Base-by-base conservation (phyloP, 164 flowering plant genomes). In the Stephania cephalantha region DNA sequence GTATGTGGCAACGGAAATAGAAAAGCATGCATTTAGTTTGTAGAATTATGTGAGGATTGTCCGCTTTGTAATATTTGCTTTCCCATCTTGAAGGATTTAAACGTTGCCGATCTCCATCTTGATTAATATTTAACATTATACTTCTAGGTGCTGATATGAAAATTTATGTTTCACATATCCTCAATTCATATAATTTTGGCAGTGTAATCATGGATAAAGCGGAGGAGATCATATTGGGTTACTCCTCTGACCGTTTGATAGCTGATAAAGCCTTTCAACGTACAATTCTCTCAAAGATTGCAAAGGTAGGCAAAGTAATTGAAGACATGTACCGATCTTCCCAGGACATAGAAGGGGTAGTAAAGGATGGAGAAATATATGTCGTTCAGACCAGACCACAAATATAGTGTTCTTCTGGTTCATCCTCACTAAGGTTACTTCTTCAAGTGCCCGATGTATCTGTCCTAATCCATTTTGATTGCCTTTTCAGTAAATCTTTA, bases 301-400 rank as follows among this genome's bases (percentile, higher is more conserved):
- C 81, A 5, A 75, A 78, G 75, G 81, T 71, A 0, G 83, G 83
- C 46, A 76, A 73, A 67, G 76, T 81, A 61, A 76, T 78, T 18
- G 83, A 81, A 71, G 72, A 58, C 29, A 20, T 78, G 12, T 81
- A 78, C 52, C 70, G 71, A 55, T 78, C 75, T 70, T 79, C 83
- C 65, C 83, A 81, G 68, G 81, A 81, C 81, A 81, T 81, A 58
- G 83, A 78, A 74, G 83, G 83, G 70, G 79, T 81, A 35, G 83
- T 81, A 46, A 81, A 81, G 70, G 73, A 81, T 25, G 83, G 83
- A 30, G 81, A 81, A 68, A 65, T 81, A 25, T 74, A 76, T 61
- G 83, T 81, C 13, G 81, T 81, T 46, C 83, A 78, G 68, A 76
- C 83, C 17, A 78, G 83, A 68, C 81, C 83, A 53, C 83, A 81